Base-by-base conservation (phyloP, 2,329 filamentous ascomycete species). In the Zymoseptoria crescenta region DNA sequence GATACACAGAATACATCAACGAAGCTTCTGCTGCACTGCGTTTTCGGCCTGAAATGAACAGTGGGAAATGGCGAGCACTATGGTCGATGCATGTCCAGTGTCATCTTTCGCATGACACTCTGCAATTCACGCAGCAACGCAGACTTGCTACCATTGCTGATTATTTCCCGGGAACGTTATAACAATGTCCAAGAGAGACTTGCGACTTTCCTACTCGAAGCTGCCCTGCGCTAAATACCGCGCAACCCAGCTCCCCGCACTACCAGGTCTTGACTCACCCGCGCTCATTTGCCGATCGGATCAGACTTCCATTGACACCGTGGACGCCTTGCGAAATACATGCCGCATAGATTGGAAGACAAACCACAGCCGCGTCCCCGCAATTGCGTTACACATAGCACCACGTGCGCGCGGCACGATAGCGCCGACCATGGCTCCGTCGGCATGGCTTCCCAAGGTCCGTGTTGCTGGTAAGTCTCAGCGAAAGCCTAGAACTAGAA, bases 381-480 rank as follows among this genome's bases (percentile, higher is more conserved):
- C 24, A 4, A 24, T 24, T 24, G 24, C 24, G 4, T 24, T 4
- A 10, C 13, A 45, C n/a, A 41, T 16, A 45, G 35, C 35, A 45
- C 35, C 35, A 45, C 35, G 35, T 45, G 35, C 13, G 35, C 35
- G 35, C 35, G 16, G 35, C 35, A 6, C 35, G 35, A 45, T 45
- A 45, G 35, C n/a, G 35, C n/a, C 35, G 35, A 45, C 35, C 13
- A 45, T 45, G 35, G 35, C 35, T 16, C 16, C 13, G 13, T 45
- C 13, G 13, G 49, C 51, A 6, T 67, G 66, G 66, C 63, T 68
- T 0, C 65, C 66, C 7, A 68, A 65, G 52, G 66, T 68, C 8
- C 57, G 62, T 53, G 62, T 67, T 4, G 66, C 66, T 49, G 64
- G 65, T 65, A 58, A 56, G 30, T 27, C 35, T 58, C 45, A 58